Percentiles rank a stretch among this genome's conserved stretches.
Evolutionary conservation across 805 yeast species (phyloP).

Genomic region (Ogataea nitratoaversa): DNA sequence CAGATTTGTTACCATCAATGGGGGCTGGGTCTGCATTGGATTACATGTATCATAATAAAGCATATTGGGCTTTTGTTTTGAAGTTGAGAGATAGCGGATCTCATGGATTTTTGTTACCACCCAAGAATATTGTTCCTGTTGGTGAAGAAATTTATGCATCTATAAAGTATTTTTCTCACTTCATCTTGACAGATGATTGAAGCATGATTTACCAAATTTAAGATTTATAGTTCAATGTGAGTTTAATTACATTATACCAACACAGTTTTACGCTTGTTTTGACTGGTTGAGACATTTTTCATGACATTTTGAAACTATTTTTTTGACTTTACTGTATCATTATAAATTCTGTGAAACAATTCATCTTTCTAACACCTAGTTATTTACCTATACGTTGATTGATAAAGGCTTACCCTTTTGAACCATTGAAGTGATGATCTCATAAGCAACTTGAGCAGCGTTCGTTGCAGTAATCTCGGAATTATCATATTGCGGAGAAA

Average conservation of each 20-base stretch:
- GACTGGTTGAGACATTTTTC: too few species aligned
- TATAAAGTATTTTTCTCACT: constrained; percentile 59
- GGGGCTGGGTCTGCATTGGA: constrained; percentile 82
- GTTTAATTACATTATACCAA: too few species aligned
- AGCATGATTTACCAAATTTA: too few species aligned
- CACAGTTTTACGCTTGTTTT: too few species aligned
- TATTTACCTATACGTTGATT: not conserved
- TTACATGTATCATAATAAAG: constrained; percentile 77
- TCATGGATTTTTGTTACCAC: constrained; percentile 78
- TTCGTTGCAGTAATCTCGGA: constrained; percentile 66
- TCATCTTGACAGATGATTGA: constrained; percentile 31
- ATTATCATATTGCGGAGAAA: constrained; percentile 59
- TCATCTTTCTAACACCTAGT: too few species aligned
- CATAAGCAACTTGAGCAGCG: constrained; percentile 69
- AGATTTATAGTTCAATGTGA: too few species aligned
- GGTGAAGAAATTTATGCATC: constrained; percentile 72
- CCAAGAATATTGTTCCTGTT: constrained; percentile 66
- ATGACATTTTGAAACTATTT: too few species aligned
- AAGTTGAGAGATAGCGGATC: constrained; percentile 78
- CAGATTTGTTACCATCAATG: constrained; percentile 66
- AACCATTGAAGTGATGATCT: constrained; percentile 71
- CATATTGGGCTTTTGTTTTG: constrained; percentile 80
- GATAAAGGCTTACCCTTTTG: constrained; percentile 37
- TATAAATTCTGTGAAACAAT: too few species aligned
- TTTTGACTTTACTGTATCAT: too few species aligned